Conservation (phyloP, 202 grass and related monocot genomes). For the Panicum virgatum region DNA sequence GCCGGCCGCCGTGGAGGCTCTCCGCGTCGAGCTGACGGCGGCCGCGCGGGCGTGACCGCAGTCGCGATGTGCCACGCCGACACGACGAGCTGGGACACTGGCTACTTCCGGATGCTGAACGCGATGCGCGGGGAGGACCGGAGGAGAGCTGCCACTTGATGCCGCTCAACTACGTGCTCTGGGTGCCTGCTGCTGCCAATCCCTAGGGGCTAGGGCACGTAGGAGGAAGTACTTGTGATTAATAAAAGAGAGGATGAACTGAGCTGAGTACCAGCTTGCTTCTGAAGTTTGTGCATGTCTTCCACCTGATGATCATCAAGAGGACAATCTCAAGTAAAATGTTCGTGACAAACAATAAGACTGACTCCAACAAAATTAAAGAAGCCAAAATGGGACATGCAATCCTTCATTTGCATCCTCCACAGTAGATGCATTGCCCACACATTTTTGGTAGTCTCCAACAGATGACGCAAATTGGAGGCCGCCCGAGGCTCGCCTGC, state of each 20-base stretch:
- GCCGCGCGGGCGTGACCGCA: neutral
- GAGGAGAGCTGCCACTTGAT: slow-evolving; percentile 10
- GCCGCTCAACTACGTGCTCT: neutral
- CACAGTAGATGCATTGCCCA: no score
- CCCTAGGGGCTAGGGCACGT: neutral
- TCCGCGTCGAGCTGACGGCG: neutral
- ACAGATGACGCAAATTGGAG: no score
- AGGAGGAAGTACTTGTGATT: neutral
- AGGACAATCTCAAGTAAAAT: no score
- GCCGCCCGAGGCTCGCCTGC: no score
- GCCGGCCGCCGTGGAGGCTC: neutral
- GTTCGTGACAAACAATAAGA: no score
- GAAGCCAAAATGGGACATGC: no score
- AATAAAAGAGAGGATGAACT: neutral
- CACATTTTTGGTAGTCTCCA: no score
- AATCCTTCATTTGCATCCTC: no score
- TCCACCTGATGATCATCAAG: no score
- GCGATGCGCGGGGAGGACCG: neutral
- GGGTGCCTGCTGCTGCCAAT: neutral
- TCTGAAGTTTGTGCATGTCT: neutral
- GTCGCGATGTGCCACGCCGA: neutral
- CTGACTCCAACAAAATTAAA: no score
- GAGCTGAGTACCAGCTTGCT: neutral
- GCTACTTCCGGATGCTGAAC: slow-evolving; percentile 4
- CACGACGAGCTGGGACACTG: neutral